A percentile compares a stretch with the other conserved stretches of the same genome.
Evolutionary conservation across 805 yeast genomes (phyloP).

Genomic region (Myxozyma kluyveri): DNA sequence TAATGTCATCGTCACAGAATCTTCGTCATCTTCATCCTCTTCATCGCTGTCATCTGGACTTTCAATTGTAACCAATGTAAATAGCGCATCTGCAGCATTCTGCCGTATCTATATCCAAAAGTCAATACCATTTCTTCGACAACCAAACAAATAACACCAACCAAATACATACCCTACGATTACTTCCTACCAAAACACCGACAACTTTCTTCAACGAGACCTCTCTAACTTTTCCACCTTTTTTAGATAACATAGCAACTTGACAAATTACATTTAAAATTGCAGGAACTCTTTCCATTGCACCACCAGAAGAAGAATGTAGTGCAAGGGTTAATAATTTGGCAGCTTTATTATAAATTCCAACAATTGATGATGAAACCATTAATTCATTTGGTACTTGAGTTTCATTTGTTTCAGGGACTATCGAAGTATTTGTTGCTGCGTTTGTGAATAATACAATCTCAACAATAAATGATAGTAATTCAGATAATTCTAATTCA

Average conservation of each 20-base stretch:
- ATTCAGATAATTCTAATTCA: conserved; percentile 18
- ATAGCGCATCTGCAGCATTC: conserved; percentile 17
- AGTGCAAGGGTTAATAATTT: conserved; percentile 8
- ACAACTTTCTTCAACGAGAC: conserved; percentile 16
- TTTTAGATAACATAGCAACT: background rate
- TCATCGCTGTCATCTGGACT: background rate
- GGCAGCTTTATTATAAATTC: conserved; percentile 17
- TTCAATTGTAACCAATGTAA: background rate
- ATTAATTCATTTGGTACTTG: background rate
- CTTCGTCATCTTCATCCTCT: background rate
- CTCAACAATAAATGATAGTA: conserved; percentile 12
- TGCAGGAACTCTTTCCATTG: conserved; percentile 1
- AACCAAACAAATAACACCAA: background rate
- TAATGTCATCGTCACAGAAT: background rate
- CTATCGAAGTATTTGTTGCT: too few relatives aligned
- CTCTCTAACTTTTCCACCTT: conserved; percentile 8
- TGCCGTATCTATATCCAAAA: conserved; percentile 20
- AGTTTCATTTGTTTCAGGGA: background rate
- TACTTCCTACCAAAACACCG: conserved; percentile 3
- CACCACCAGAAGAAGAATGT: background rate
- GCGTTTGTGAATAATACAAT: background rate
- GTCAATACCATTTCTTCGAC: too few relatives aligned
- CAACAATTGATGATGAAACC: background rate
- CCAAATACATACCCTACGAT: conserved; percentile 5
- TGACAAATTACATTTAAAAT: conserved; percentile 6